Evolutionary conservation across 2,329 filamentous ascomycete species (phyloP), one percentile per base, ranked within the genome.

Genomic region (Emergomyces pasteurianus): DNA sequence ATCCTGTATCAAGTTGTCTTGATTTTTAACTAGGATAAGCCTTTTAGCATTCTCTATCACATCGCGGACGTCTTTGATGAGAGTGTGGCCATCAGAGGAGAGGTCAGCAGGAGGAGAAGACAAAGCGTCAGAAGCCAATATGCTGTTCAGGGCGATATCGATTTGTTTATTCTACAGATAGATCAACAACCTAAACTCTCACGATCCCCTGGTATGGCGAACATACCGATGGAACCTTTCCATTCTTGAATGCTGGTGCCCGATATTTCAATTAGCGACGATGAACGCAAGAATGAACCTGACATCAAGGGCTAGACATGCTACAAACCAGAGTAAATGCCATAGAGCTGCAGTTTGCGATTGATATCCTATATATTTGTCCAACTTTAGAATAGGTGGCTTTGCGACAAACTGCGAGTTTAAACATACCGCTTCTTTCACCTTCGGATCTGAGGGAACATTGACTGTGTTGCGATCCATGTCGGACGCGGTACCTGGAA

Each of bases 281-380:
- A 54, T 40, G 34, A 23, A 55, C 21, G 50, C 12, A 14, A 34
- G 23, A 26, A 26, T 8, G 46, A 16, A 47, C 55, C 55, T 59
- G 64, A 67, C 61, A 67, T 65, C 59, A 49, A 21, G 52, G 52
- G 46, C 43, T 40, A n/a, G 31, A 34, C 49, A 49, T 38, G 23
- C 7, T 38, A 67, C 78, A 63, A 74, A 86, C 83, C 83, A 67
- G 81, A 79, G 76, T 86, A 83, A 75, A 97, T 96, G 70, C 92
- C 94, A 71, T 95, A 99, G 43, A 97, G 77, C 77, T 96, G 92
- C 58, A 99, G 86, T 80, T 99, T 99, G 73, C 86, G 85, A 77
- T 94, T 94, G 77, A 97, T 87, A 73, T 96, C 84, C 71, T 78
- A 59, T 12, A 49, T 49, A 28, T 3, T 53, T 34, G 21, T 9